These are phyloP conservation scores for Schizothecium vesticola DNA, from an alignment of 495 filamentous ascomycete genomes.

Conservation along the genomic window DNA sequence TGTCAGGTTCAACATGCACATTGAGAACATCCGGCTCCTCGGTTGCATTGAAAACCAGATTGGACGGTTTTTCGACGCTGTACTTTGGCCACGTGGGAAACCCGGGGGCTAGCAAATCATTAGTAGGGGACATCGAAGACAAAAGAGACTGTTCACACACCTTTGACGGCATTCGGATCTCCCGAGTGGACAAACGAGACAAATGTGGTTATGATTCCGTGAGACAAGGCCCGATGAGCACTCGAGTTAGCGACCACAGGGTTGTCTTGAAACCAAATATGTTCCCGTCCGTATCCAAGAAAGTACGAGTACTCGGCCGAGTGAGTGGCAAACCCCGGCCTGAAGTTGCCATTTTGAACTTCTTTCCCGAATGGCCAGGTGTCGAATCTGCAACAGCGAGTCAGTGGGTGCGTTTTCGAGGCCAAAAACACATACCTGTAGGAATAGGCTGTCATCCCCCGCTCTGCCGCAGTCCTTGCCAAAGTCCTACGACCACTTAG, in stretches of 20 bases:
- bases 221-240: not conserved
- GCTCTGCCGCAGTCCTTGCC: conserved; percentile 1
- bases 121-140: not conserved
- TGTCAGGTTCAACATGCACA: conserved; percentile 8
- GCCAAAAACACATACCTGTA: conserved; percentile 5
- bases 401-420: not conserved
- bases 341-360: conserved; percentile 1
- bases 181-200: conserved; percentile 7
- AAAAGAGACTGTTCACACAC: no score
- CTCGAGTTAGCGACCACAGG: not conserved
- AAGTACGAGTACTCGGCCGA: conserved; percentile 9
- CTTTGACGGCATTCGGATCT: conserved; percentile 1
- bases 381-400: conserved; percentile 4
- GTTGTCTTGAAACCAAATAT: conserved; percentile 2
- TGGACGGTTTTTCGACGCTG: not conserved
- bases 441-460: conserved; percentile 3
- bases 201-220: not conserved
- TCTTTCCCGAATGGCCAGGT: conserved; percentile 4
- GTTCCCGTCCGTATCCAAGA: conserved; percentile 1
- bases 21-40: conserved; percentile 2
- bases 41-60: conserved; percentile 9
- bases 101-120: not conserved
- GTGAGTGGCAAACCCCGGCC: conserved; percentile 7
- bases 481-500: conserved; percentile 1
- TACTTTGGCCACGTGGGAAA: conserved; percentile 7